Percentiles rank a stretch among this genome's conserved stretches.
Evolutionary conservation across 2,329 filamentous ascomycete genomes (phyloP).

Genomic region (Colletotrichum truncatum): DNA sequence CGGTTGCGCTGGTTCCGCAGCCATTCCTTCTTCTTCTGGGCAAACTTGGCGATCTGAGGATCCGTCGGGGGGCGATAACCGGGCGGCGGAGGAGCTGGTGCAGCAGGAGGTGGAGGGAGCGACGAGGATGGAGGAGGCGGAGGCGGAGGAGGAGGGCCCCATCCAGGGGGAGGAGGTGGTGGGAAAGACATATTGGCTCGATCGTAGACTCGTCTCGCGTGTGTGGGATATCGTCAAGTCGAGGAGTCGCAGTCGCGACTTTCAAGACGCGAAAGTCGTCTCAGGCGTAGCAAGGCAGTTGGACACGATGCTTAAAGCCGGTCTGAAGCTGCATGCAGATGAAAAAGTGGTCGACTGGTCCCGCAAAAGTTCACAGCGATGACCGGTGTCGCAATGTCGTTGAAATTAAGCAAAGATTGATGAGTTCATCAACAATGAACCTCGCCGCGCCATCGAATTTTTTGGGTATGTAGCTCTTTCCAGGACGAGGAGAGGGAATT

Average conservation of each 20-base stretch:
- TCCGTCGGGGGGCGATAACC: conserved; percentile 84
- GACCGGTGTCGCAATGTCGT: conserved; percentile 24
- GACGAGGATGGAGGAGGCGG: conserved; percentile 65
- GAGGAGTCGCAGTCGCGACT: conserved; percentile 31
- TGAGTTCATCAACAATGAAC: conserved; percentile 21
- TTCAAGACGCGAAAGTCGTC: conserved; percentile 28
- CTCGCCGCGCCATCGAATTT: conserved; percentile 29
- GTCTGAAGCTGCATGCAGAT: conserved; percentile 2
- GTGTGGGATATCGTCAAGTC: conserved; percentile 21
- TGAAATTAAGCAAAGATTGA: conserved; percentile 22
- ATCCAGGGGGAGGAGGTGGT: conserved; percentile 67
- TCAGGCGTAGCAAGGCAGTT: conserved; percentile 22
- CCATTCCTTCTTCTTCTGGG: conserved; percentile 99
- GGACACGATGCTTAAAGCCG: conserved; percentile 13
- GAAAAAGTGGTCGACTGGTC: conserved; percentile 18
- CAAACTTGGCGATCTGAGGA: conserved; percentile 90
- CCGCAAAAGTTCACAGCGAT: conserved; percentile 34
- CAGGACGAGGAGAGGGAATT: background rate
- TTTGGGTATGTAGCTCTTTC: conserved; percentile 26
- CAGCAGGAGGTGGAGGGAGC: conserved; percentile 66
- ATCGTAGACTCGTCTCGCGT: conserved; percentile 12
- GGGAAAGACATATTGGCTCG: conserved; percentile 59
- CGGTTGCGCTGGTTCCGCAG: conserved; percentile 88
- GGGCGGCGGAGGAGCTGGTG: conserved; percentile 79
- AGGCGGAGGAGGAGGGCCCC: conserved; percentile 58